Percentiles rank a stretch among this genome's conserved stretches.
Evolutionary conservation across 2,329 filamentous ascomycete genomes (phyloP).

Genomic region (Curvularia lunata): DNA sequence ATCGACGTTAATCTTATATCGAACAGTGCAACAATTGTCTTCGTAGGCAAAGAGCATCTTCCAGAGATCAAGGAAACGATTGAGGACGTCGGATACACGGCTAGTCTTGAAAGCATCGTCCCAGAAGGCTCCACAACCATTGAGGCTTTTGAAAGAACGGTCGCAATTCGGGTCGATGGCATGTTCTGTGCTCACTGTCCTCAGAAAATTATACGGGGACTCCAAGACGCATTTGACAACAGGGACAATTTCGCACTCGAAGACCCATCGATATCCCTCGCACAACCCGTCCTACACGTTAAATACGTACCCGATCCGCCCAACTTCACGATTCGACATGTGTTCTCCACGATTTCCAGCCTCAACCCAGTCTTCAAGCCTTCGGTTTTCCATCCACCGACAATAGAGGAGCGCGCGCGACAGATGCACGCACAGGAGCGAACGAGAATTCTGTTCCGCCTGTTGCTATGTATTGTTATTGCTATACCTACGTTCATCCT

Average conservation of each 20-base stretch:
- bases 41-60: slow-evolving; percentile 56
- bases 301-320: slow-evolving; percentile 73
- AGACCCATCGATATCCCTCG: slow-evolving; percentile 61
- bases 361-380: slow-evolving; percentile 70
- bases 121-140: slow-evolving; percentile 1
- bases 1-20: slow-evolving; percentile 60
- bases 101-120: slow-evolving; percentile 45
- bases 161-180: slow-evolving; percentile 49
- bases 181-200: slow-evolving; percentile 58
- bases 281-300: slow-evolving; percentile 70
- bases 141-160: slow-evolving; percentile 32
- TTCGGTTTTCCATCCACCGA: slow-evolving; percentile 78
- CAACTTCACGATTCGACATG: slow-evolving; percentile 74
- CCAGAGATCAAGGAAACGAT: slow-evolving; percentile 57
- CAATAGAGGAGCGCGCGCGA: slow-evolving; percentile 80
- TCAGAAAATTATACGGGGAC: slow-evolving; percentile 58
- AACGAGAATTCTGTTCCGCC: slow-evolving; percentile 70
- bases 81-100: slow-evolving; percentile 56
- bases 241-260: slow-evolving; percentile 58
- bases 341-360: slow-evolving; percentile 70
- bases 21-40: slow-evolving; percentile 58
- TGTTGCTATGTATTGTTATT: slow-evolving; percentile 70
- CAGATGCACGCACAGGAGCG: slow-evolving; percentile 74
- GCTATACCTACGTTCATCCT: slow-evolving; percentile 85
- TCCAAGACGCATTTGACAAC: slow-evolving; percentile 58